Evolutionary conservation across 169 alveolate genomes (phyloP).

Genomic region (Ichthyophthirius multifiliis): DNA sequence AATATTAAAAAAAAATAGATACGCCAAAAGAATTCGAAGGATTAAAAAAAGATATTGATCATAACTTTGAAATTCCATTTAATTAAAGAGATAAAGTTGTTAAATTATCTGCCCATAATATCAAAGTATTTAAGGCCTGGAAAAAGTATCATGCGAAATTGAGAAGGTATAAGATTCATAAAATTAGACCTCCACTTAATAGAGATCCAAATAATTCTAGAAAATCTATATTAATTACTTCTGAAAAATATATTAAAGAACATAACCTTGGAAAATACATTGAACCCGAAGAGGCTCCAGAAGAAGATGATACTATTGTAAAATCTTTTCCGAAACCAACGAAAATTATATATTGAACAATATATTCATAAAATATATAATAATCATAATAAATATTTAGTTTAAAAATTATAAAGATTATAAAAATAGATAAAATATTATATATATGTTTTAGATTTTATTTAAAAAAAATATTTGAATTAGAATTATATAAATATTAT

Average conservation of each 20-base stretch:
- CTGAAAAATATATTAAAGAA: neutral
- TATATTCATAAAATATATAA: too few species aligned
- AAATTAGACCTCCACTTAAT: neutral
- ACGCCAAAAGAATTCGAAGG: slow-evolving; percentile 16
- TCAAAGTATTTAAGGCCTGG: neutral
- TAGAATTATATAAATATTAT: too few species aligned
- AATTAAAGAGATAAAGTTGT: slow-evolving; percentile 3
- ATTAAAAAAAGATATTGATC: neutral
- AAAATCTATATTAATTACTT: neutral
- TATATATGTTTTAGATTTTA: too few species aligned
- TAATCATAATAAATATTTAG: too few species aligned
- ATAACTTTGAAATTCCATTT: neutral
- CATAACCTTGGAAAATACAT: neutral
- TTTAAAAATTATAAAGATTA: too few species aligned
- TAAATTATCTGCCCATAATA: slow-evolving; percentile 7
- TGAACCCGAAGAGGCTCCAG: slow-evolving; percentile 4
- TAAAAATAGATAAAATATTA: too few species aligned
- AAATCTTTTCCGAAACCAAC: neutral
- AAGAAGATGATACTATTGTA: neutral
- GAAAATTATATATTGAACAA: too few species aligned
- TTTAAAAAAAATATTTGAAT: too few species aligned
- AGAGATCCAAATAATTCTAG: neutral
- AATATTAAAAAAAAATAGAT: neutral
- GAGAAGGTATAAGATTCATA: slow-evolving; percentile 9
- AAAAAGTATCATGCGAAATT: neutral